A percentile compares a stretch with the other conserved stretches of the same genome.
phyloP scores from a whole-genome alignment of 2,329 filamentous ascomycete species.

The Aspergillus awamori region DNA sequence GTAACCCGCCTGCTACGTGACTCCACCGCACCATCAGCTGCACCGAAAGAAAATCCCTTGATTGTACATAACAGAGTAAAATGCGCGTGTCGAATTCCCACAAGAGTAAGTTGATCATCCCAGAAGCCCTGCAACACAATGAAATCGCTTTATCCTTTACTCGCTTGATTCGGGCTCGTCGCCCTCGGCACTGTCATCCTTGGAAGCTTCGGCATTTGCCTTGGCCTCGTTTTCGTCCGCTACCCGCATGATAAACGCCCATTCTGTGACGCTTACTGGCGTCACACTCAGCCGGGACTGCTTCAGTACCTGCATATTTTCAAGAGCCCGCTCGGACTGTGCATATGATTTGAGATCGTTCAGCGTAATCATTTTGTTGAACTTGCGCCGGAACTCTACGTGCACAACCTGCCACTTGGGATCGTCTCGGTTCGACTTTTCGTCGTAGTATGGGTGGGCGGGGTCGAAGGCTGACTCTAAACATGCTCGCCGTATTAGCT shows the following conservation, averaged over 20 bases:
- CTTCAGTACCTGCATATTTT: slow-evolving; percentile 80
- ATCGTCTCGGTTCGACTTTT: slow-evolving; percentile 68
- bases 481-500: slow-evolving; percentile 15
- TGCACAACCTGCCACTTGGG: slow-evolving; percentile 89
- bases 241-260: slow-evolving; percentile 52
- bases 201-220: slow-evolving; percentile 9
- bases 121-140: slow-evolving; percentile 2
- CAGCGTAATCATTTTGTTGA: slow-evolving; percentile 69
- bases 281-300: slow-evolving; percentile 79
- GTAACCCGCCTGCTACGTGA: not conserved
- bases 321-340: slow-evolving; percentile 57
- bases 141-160: slow-evolving; percentile 11
- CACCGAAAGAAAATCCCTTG: slow-evolving; percentile 13
- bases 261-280: slow-evolving; percentile 50
- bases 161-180: slow-evolving; percentile 19
- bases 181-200: slow-evolving; percentile 11
- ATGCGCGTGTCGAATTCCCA: slow-evolving; percentile 12
- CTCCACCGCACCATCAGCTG: not conserved
- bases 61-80: slow-evolving; percentile 22
- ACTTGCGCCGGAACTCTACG: slow-evolving; percentile 83
- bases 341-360: slow-evolving; percentile 70
- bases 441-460: slow-evolving; percentile 79
- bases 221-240: slow-evolving; percentile 36
- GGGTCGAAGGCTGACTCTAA: slow-evolving; percentile 71
- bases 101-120: slow-evolving; percentile 6